A percentile compares a stretch with the other conserved stretches of the same genome.
Evolutionary conservation across 352 stramenopile species (phyloP).

Genomic region (Phytopythium sindhum): DNA sequence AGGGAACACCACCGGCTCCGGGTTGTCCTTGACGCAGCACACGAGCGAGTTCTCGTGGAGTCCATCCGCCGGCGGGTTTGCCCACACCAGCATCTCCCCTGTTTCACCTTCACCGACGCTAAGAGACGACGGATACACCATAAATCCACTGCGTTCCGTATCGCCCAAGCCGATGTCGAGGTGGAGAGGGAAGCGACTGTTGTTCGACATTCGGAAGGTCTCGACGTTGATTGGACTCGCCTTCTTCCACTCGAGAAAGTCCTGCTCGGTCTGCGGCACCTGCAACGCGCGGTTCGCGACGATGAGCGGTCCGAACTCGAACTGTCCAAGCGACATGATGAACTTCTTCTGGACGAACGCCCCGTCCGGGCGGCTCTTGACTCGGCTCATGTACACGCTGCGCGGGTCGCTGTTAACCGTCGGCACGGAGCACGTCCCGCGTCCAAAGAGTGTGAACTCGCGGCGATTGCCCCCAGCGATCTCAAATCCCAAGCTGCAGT

Average conservation of each 20-base stretch:
- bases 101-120: constrained; percentile 89
- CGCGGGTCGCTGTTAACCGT: constrained; percentile 91
- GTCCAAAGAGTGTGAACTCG: constrained; percentile 82
- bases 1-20: constrained; percentile 81
- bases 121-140: constrained; percentile 63
- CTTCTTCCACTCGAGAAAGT: constrained; percentile 49
- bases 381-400: constrained; percentile 93
- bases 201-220: constrained; percentile 91
- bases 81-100: constrained; percentile 89
- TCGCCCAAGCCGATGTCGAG: constrained; percentile 56
- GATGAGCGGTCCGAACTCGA: constrained; percentile 94
- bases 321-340: constrained; percentile 83
- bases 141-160: constrained; percentile 43
- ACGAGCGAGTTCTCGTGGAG: constrained; percentile 79
- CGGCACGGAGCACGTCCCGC: constrained; percentile 83
- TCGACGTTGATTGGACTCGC: constrained; percentile 79
- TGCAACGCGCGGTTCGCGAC: constrained; percentile 4
- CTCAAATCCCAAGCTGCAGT: constrained; percentile 88
- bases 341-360: constrained; percentile 90
- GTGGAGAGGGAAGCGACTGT: constrained; percentile 66
- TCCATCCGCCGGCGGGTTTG: constrained; percentile 66
- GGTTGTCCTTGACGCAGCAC: constrained; percentile 91
- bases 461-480: constrained; percentile 76
- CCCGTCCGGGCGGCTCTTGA: constrained; percentile 75
- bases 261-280: constrained; percentile 33